Conservation (phyloP, 2,329 filamentous ascomycete species). For the Tetracladium maxilliforme region DNA sequence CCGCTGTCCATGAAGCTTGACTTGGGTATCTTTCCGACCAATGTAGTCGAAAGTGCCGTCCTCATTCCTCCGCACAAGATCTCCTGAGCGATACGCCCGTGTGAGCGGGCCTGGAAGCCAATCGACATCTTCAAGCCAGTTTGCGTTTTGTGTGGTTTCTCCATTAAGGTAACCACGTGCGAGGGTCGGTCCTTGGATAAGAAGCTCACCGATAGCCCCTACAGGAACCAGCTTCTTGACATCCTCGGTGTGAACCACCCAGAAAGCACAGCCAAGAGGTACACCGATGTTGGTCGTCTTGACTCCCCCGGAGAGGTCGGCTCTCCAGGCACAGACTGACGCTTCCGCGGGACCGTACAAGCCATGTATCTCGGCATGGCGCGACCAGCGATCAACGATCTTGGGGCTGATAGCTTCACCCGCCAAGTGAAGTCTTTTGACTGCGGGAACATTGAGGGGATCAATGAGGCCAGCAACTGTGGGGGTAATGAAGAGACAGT, state of each 20-base stretch:
- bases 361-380: too few relatives aligned
- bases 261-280: constrained; percentile 7
- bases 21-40: constrained; percentile 29
- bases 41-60: constrained; percentile 14
- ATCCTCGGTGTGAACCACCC: constrained; percentile 23
- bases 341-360: constrained; percentile 53
- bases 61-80: constrained; percentile 17
- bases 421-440: constrained; percentile 37
- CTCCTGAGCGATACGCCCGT: too few relatives aligned
- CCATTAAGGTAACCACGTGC: constrained; percentile 23
- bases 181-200: constrained; percentile 19
- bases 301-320: too few relatives aligned
- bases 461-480: constrained; percentile 22
- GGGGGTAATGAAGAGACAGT: constrained; percentile 27
- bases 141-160: constrained; percentile 14
- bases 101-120: constrained; percentile 8
- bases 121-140: constrained; percentile 17
- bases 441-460: constrained; percentile 30
- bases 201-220: constrained; percentile 20
- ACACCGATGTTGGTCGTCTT: constrained; percentile 4
- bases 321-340: too few relatives aligned
- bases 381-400: constrained; percentile 56
- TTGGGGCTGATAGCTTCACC: constrained; percentile 38
- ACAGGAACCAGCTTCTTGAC: constrained; percentile 15
- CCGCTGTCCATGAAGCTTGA: constrained; percentile 31